phyloP scores from a whole-genome alignment of 2,329 filamentous ascomycete species.

The Colletotrichum aenigma region DNA sequence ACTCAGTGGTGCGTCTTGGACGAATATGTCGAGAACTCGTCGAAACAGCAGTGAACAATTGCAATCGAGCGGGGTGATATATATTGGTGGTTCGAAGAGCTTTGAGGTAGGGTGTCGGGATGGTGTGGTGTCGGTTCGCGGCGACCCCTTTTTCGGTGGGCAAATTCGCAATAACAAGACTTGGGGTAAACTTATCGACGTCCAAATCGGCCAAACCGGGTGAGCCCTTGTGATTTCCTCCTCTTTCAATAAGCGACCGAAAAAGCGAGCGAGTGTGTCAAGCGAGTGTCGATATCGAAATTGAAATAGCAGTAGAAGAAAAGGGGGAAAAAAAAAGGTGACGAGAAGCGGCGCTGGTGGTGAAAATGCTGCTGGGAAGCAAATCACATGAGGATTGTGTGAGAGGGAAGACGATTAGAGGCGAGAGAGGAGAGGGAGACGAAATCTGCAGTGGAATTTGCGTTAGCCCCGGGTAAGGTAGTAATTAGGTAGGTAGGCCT shows the following conservation, averaged over 20 bases:
- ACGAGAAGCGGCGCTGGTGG: not conserved
- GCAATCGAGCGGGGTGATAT: not conserved
- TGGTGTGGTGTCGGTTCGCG: not conserved
- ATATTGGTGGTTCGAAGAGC: not conserved
- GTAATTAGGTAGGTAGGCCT: not conserved
- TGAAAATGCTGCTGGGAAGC: conserved; percentile 22
- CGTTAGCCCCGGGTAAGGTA: not conserved
- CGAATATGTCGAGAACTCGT: not conserved
- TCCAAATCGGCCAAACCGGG: not conserved
- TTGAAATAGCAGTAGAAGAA: not conserved
- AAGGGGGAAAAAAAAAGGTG: not conserved
- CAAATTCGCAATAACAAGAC: conserved; percentile 1
- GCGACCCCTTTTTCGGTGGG: conserved; percentile 5
- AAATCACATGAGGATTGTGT: conserved; percentile 2
- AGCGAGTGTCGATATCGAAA: conserved; percentile 11
- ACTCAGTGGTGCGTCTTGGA: not conserved
- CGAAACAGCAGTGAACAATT: not conserved
- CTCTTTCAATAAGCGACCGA: not conserved
- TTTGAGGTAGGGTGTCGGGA: not conserved
- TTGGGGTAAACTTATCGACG: not conserved
- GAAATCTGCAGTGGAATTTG: not conserved
- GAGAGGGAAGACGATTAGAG: not conserved
- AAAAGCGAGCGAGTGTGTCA: conserved; percentile 10
- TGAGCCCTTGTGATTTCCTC: not conserved
- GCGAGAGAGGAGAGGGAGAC: not conserved